Evolutionary conservation across 805 yeast genomes (phyloP).

Genomic region (Saccharomycopsis babjevae): DNA sequence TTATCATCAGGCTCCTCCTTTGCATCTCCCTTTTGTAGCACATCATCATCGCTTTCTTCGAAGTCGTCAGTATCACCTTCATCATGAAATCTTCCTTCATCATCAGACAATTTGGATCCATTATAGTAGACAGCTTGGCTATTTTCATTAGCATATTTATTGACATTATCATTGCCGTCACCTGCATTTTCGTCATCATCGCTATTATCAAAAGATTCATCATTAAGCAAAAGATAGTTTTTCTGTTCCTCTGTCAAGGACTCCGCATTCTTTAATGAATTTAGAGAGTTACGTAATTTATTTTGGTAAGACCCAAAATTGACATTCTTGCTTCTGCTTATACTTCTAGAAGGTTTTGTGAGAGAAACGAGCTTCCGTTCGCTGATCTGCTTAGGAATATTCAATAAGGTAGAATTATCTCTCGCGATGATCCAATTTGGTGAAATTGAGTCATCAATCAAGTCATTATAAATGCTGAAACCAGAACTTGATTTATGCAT

Average conservation of each 20-base stretch:
- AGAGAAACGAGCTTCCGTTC: constrained; percentile 6
- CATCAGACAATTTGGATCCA: constrained; percentile 10
- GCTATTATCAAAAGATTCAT: constrained; percentile 9
- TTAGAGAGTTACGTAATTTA: constrained; percentile 9
- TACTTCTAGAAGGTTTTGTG: constrained; percentile 10
- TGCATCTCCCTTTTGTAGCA: background rate
- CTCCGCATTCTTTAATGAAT: constrained; percentile 8
- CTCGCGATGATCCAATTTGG: constrained; percentile 20
- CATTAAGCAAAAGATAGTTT: constrained; percentile 10
- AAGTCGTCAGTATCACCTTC: constrained; percentile 4
- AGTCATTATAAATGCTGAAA: constrained; percentile 16
- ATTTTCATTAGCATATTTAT: constrained; percentile 9
- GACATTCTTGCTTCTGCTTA: constrained; percentile 15
- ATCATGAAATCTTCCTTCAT: constrained; percentile 16
- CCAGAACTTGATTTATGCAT: constrained; percentile 12
- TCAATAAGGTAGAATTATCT: constrained; percentile 17
- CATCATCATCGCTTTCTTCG: constrained; percentile 5
- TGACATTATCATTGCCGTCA: background rate
- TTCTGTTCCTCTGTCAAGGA: constrained; percentile 14
- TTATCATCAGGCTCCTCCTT: background rate
- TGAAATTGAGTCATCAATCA: constrained; percentile 14
- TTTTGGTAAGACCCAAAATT: constrained; percentile 15
- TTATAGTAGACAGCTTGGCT: constrained; percentile 5
- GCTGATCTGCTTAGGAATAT: constrained; percentile 15
- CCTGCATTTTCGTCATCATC: background rate